Evolutionary conservation across 345 rosid genomes (phyloP), one percentile per base, ranked within the genome.

Genomic region (Acer campestre): DNA sequence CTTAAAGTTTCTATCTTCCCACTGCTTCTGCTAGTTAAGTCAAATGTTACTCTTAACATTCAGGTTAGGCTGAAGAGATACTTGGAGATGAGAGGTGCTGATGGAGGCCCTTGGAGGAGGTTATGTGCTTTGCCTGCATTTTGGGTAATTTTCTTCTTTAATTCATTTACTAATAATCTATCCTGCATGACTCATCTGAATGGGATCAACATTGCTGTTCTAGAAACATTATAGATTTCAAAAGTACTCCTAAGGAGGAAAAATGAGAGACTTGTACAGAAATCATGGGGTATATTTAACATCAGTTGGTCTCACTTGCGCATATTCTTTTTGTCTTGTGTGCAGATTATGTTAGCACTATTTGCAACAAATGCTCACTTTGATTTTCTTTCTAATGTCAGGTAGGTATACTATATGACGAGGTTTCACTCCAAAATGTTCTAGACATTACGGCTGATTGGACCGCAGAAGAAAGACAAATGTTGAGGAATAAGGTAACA

Each of bases 81-180:
- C 86, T 84, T 97, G 88, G 99, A 97, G 88, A 97, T 97, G 99
- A 94, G 98, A 83, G 99, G 99, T 71, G 98, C 98, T 83, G 99
- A 94, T 89, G 98, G 98, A 85, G 98, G 98, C 81, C 98, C 99
- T 56, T 91, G 98, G 98, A 93, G 99, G 88, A 92, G 97, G 79
- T 66, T 94, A 70, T 92, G 98, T 82, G 99, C 98, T 27, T 82
- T 97, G 80, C 98, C 98, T 55, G 99, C 99, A 71, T 91, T 97
- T 82, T 94, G 99, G 99, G 99, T 97, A 88, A 77, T 71, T 77
- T 17, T 64, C 79, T 62, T 27, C 59, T 62, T 69, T 79, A 18
- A 25, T 81, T 38, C 55, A 56, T 67, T 71, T 55, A 73, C 80
- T 38, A 27, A 25, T 18, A 83, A 17, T 16, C 58, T 56, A 2